A percentile compares a stretch with the other conserved stretches of the same genome.
Conservation (phyloP, 1,139 yeast species). For the Suhomyces guaymorum region DNA sequence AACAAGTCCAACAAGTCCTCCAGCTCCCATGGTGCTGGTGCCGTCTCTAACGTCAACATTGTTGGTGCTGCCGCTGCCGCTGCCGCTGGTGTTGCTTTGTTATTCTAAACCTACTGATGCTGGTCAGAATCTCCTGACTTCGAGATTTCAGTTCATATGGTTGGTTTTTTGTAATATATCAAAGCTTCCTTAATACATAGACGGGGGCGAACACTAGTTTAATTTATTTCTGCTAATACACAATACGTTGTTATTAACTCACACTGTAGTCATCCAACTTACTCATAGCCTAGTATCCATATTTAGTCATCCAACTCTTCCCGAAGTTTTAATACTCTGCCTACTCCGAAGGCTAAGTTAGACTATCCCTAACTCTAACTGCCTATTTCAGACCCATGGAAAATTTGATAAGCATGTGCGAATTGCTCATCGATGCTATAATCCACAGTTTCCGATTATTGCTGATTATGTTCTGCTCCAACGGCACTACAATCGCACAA, state of each 20-base stretch:
- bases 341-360: too few relatives aligned
- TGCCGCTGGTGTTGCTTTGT: constrained; percentile 23
- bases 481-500: too few relatives aligned
- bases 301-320: too few relatives aligned
- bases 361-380: too few relatives aligned
- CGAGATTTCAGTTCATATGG: constrained; percentile 11
- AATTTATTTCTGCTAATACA: constrained; percentile 4
- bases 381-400: background rate
- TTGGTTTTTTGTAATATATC: constrained; percentile 15
- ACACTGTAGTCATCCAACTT: background rate
- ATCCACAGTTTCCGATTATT: background rate
- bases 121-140: constrained; percentile 9
- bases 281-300: too few relatives aligned
- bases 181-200: constrained; percentile 9
- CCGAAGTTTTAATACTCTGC: too few relatives aligned
- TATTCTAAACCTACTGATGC: constrained; percentile 16
- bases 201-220: constrained; percentile 8
- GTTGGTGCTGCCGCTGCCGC: constrained; percentile 19
- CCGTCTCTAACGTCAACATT: constrained; percentile 19
- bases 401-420: background rate
- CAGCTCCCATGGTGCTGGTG: constrained; percentile 22
- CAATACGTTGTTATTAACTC: background rate
- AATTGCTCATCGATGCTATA: background rate
- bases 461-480: too few relatives aligned
- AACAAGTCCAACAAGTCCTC: constrained; percentile 24